Base-by-base conservation (phyloP, 2,329 filamentous ascomycete species). In the Fusarium sp. region DNA sequence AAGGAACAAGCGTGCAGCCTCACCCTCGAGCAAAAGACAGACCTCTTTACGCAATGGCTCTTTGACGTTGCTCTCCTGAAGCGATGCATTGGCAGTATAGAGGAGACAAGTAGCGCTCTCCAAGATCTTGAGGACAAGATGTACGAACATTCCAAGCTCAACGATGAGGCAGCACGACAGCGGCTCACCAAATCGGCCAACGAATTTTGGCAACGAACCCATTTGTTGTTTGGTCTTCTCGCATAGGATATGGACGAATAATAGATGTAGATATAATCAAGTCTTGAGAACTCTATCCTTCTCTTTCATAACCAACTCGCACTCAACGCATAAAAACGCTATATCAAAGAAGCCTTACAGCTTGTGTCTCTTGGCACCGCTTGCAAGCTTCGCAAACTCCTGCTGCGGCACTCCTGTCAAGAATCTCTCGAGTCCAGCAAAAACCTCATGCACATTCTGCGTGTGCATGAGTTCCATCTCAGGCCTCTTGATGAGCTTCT, bases 311-410 rank as follows among this genome's bases (percentile, higher is more conserved):
- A 56, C 37, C 5, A 30, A n/a, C 27, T 54, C 18, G 48, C 48
- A 32, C 13, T 54, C 18, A 32, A 54, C 18, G 27, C 48, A 54
- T 27, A 20, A 32, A 9, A 13, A 52, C 18, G 14, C 23, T 58
- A 27, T 32, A 23, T 32, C 13, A 35, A 45, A 45, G 43, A 27
- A 64, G 20, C 30, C 6, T 76, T 18, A 98, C 82, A 98, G 85
- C 87, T 98, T 98, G 85, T 99, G 97, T 81, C 92, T 94, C 90
- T 98, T 98, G 88, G 97, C 91, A 14, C 96, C 95, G 72, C 88
- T 91, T 1, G 95, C 95, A 81, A 98, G 86, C 87, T 94, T 95
- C 79, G 88, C 85, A 81, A 98, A 98, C 87, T 98, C 94, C 82
- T 93, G 89, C 87, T 98, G 95, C 23, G 97, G 97, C 50, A 95